Evolutionary conservation across 2,329 filamentous ascomycete species (phyloP), one percentile per base, ranked within the genome.

Genomic region (Cladophialophora bantiana): DNA sequence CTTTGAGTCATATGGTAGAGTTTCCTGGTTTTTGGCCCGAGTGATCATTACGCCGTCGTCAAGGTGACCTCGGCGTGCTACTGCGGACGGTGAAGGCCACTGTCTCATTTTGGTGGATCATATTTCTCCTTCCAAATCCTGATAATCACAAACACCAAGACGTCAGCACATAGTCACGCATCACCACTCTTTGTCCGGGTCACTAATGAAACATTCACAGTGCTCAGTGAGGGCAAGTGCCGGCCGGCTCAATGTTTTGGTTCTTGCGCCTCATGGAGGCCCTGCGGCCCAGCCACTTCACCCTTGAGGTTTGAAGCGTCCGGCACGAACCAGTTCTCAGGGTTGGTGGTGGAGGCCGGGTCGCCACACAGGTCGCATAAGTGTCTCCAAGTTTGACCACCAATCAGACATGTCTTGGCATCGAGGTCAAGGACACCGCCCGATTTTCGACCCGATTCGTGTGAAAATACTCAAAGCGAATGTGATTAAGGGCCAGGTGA

Each of bases 41-140:
- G 32, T 31, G n/a, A 52, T 50, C 18, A 50, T 26, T 20, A 26
- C 18, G 20, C 45, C 45, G 26, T 48, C 18, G 45, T 31, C 45
- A 50, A 13, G 18, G 7, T 50, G 18, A 26, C 45, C 7, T 50
- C 45, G 45, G 18, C 45, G 26, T 50, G 18, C 45, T 50, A 12
- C 18, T 50, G 45, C 4, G 48, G 59, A 61, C 18, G 45, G 26
- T 35, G 13, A 52, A 10, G 35, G 52, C 53, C 62, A 53, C 42
- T 34, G 32, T 35, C 52, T 68, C 63, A 68, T 52, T 66, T 68
- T 31, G 66, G 68, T 59, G 84, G 83, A 70, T 83, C 86, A 81
- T 98, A 97, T 81, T 98, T 98, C 70, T 96, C 93, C 79, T 98
- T 98, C 93, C 94, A 97, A 76, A 98, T 97, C 94, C 93, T 96